phyloP scores from a whole-genome alignment of 768 basidiomycete species.

The Trametes cinnabarina region DNA sequence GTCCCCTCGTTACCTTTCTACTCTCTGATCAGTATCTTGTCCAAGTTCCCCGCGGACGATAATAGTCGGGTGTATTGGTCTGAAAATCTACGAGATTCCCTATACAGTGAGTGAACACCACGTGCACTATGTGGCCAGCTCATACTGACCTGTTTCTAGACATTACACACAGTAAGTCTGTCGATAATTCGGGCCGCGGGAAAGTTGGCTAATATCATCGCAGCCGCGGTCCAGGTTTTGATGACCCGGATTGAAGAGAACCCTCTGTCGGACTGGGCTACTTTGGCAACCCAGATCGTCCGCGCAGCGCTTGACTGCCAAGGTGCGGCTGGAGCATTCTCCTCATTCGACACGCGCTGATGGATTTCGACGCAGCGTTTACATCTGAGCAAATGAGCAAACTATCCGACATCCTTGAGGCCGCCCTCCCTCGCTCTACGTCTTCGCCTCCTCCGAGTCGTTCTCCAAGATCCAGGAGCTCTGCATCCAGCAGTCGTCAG shows the following conservation, averaged over 20 bases:
- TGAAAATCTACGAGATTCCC: slow-evolving; percentile 52
- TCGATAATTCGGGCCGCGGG: no score
- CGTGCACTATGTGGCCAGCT: neutral
- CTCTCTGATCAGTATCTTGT: slow-evolving; percentile 68
- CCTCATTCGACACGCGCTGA: neutral
- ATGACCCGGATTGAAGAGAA: slow-evolving; percentile 44
- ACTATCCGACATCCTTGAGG: slow-evolving; percentile 44
- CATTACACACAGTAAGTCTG: slow-evolving; percentile 35
- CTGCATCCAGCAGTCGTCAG: slow-evolving; percentile 9
- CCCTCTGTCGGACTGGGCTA: slow-evolving; percentile 33
- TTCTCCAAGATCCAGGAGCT: slow-evolving; percentile 11
- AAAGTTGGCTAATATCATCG: no score
- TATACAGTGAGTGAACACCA: slow-evolving; percentile 53
- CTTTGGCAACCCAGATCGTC: slow-evolving; percentile 46
- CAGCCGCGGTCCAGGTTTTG: slow-evolving; percentile 57
- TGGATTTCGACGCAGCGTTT: slow-evolving; percentile 45
- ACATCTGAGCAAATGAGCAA: slow-evolving; percentile 56
- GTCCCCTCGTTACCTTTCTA: slow-evolving; percentile 81
- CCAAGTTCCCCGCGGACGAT: slow-evolving; percentile 74
- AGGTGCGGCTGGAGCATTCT: slow-evolving; percentile 40
- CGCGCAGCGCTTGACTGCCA: slow-evolving; percentile 52
- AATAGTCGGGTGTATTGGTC: slow-evolving; percentile 80
- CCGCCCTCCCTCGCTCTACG: slow-evolving; percentile 25
- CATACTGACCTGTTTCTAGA: slow-evolving; percentile 24
- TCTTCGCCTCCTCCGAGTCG: slow-evolving; percentile 21